phyloP scores from a whole-genome alignment of 495 filamentous ascomycete genomes.

The Tuber indicum region DNA sequence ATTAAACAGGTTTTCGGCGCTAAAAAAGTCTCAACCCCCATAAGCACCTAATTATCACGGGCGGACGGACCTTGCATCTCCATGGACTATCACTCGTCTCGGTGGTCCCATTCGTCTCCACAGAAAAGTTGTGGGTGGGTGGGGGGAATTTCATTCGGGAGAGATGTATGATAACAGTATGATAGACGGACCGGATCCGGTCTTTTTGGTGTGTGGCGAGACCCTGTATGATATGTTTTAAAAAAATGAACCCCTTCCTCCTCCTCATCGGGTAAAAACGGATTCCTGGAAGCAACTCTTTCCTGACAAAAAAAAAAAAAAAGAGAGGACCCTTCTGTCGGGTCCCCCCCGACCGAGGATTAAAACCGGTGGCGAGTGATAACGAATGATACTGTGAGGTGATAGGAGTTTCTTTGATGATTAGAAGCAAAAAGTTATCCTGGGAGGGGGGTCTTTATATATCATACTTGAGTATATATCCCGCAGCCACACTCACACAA shows the following conservation, averaged over 20 bases:
- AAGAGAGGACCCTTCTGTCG: background rate
- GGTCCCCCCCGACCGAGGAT: background rate
- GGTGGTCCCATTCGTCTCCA: background rate
- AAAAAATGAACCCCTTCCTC: background rate
- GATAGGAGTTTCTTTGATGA: background rate
- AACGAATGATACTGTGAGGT: background rate
- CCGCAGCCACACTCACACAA: background rate
- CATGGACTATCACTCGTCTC: background rate
- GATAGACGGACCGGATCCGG: background rate
- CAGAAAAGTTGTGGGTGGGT: background rate
- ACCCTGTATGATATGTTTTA: background rate
- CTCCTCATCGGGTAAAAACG: background rate
- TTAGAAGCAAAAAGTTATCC: background rate
- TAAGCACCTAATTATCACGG: background rate
- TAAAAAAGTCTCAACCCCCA: background rate
- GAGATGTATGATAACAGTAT: background rate
- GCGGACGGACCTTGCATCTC: background rate
- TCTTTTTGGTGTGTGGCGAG: background rate
- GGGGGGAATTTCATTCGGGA: background rate
- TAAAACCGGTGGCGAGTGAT: background rate
- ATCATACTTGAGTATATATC: background rate
- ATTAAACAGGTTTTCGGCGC: background rate
- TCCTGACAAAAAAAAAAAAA: background rate
- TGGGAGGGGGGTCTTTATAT: background rate
- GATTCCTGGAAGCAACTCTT: background rate